Evolutionary conservation across 345 rosid species (phyloP).

Genomic region (Chamaenerion angustifolium): DNA sequence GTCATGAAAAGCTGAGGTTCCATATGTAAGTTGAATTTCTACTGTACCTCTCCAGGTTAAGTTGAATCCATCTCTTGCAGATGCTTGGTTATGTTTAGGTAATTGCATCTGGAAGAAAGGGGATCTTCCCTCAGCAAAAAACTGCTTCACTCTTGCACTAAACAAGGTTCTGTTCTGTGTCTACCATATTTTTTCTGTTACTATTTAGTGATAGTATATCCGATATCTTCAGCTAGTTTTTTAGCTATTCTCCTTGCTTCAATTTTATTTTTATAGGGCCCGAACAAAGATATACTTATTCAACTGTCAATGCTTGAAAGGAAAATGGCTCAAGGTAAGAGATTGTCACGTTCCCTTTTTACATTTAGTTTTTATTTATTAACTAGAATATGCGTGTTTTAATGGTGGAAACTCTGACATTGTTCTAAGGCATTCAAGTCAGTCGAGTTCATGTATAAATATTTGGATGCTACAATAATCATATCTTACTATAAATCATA

Average conservation of each 20-base stretch:
- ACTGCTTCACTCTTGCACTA: slow-evolving; percentile 56
- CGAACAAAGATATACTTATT: slow-evolving; percentile 54
- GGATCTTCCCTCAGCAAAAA: slow-evolving; percentile 49
- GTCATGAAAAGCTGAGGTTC: slow-evolving; percentile 3
- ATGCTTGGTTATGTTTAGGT: slow-evolving; percentile 66
- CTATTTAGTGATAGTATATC: background rate
- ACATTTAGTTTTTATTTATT: too few species aligned
- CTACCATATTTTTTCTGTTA: background rate
- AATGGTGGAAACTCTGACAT: too few species aligned
- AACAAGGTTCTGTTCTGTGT: slow-evolving; percentile 31
- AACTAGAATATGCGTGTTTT: too few species aligned
- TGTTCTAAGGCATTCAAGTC: too few species aligned
- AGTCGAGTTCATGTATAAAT: too few species aligned
- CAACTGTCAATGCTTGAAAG: slow-evolving; percentile 69
- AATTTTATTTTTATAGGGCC: slow-evolving; percentile 29
- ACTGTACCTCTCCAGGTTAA: slow-evolving; percentile 39
- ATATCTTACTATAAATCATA: too few species aligned
- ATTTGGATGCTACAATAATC: too few species aligned
- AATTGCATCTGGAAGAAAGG: slow-evolving; percentile 77
- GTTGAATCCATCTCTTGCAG: slow-evolving; percentile 66
- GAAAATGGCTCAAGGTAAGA: slow-evolving; percentile 60
- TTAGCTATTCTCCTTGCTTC: slow-evolving; percentile 1
- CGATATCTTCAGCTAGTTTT: background rate
- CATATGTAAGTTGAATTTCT: slow-evolving; percentile 5
- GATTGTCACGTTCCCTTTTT: background rate